Evolutionary conservation across 257 asterid genomes (phyloP).

Genomic region (Datura wrightii): DNA sequence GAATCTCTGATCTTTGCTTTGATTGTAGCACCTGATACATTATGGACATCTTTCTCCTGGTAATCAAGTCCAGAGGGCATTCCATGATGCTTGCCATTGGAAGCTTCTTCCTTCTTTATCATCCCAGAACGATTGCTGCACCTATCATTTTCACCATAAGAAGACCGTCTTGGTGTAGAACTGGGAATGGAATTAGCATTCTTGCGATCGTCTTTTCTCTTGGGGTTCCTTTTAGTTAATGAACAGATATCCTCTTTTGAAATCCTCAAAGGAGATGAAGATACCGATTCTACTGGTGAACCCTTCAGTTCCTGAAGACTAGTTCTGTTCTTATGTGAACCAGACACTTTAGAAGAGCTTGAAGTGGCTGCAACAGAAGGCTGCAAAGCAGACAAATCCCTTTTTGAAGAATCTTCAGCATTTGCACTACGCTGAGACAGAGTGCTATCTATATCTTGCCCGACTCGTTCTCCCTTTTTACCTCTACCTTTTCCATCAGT

Average conservation of each 20-base stretch:
- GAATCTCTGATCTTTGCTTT: slow-evolving; percentile 38
- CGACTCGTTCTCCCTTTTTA: slow-evolving; percentile 48
- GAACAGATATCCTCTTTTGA: slow-evolving; percentile 52
- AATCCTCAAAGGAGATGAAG: slow-evolving; percentile 87
- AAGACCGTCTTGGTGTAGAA: slow-evolving; percentile 58
- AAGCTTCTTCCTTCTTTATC: slow-evolving; percentile 50
- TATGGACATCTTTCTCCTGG: slow-evolving; percentile 38
- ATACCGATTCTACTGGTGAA: slow-evolving; percentile 96
- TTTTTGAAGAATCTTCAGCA: slow-evolving; percentile 60
- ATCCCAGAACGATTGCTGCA: slow-evolving; percentile 45
- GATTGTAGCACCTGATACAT: slow-evolving; percentile 32
- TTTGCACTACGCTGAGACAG: slow-evolving; percentile 43
- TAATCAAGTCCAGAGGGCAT: slow-evolving; percentile 41
- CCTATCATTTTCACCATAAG: slow-evolving; percentile 51
- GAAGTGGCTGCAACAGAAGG: slow-evolving; percentile 88
- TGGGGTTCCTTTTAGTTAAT: slow-evolving; percentile 49
- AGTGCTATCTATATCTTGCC: slow-evolving; percentile 48
- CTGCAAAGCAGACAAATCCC: slow-evolving; percentile 59
- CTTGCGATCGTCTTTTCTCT: slow-evolving; percentile 50
- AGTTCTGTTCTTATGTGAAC: slow-evolving; percentile 72
- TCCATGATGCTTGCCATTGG: slow-evolving; percentile 44
- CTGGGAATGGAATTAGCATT: slow-evolving; percentile 50
- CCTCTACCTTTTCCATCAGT: slow-evolving; percentile 50
- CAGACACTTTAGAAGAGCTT: slow-evolving; percentile 96
- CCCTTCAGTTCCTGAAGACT: slow-evolving; percentile 73